These are phyloP conservation scores for Globisporangium solare DNA, from an alignment of 352 stramenopile species.

Conservation along the genomic window DNA sequence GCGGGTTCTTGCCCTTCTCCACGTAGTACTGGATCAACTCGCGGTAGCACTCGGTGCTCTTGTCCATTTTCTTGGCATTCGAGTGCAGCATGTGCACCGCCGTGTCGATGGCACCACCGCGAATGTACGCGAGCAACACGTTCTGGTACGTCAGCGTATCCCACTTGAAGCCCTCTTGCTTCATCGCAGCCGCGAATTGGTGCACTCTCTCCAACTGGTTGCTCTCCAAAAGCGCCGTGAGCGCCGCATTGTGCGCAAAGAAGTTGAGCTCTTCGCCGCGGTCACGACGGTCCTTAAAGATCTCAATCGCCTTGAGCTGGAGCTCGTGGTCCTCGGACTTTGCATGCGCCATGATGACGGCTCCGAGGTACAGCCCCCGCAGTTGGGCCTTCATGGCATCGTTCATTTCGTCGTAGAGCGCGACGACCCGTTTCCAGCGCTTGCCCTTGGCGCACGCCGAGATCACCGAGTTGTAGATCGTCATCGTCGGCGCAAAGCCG, in stretches of 20 bases:
- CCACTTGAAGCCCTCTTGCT: slow-evolving; percentile 53
- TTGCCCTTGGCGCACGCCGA: slow-evolving; percentile 73
- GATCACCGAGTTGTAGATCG: slow-evolving; percentile 81
- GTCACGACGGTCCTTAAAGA: slow-evolving; percentile 50
- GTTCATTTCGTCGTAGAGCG: slow-evolving; percentile 60
- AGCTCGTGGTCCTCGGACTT: slow-evolving; percentile 42
- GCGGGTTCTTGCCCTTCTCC: slow-evolving; percentile 55
- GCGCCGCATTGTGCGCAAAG: slow-evolving; percentile 67
- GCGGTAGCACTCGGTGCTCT: slow-evolving; percentile 69
- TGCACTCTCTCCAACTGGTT: slow-evolving; percentile 56
- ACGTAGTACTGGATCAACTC: slow-evolving; percentile 65
- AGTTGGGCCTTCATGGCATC: slow-evolving; percentile 29
- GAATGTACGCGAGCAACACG: slow-evolving; percentile 61
- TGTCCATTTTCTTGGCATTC: slow-evolving; percentile 66
- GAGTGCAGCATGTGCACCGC: slow-evolving; percentile 64
- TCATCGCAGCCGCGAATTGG: slow-evolving; percentile 51
- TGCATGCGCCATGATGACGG: slow-evolving; percentile 69
- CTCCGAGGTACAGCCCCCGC: slow-evolving; percentile 52
- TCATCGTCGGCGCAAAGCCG: slow-evolving; percentile 56
- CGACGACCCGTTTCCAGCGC: slow-evolving; percentile 58
- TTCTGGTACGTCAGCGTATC: slow-evolving; percentile 65
- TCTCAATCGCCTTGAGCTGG: slow-evolving; percentile 33
- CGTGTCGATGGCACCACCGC: slow-evolving; percentile 46
- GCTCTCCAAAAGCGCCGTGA: slow-evolving; percentile 51
- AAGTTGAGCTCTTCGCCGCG: slow-evolving; percentile 43